Evolutionary conservation across 2,329 filamentous ascomycete species (phyloP).

Genomic region (Botrytis paeoniae): DNA sequence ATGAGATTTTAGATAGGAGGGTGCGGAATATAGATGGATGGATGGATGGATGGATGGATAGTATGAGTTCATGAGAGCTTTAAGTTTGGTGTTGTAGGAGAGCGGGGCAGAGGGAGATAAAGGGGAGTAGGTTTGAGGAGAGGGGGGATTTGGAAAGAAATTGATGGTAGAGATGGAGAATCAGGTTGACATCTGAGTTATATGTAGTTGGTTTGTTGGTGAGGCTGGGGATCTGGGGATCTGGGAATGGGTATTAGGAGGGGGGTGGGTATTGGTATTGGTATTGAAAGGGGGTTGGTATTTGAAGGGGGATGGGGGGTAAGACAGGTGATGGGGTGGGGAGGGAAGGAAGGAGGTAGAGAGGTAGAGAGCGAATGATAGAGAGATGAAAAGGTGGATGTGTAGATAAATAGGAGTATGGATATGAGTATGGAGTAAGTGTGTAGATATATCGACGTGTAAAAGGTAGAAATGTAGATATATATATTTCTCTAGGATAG

Average conservation of each 20-base stretch:
- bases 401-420: not conserved
- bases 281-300: too few species aligned
- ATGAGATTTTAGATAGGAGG: not conserved
- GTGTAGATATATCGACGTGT: not conserved
- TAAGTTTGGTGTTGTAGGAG: not conserved
- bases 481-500: too few species aligned
- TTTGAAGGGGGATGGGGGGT: too few species aligned
- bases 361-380: too few species aligned
- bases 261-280: not conserved
- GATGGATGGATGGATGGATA: not conserved
- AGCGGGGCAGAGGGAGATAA: too few species aligned
- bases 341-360: too few species aligned
- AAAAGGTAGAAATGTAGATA: too few species aligned
- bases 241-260: too few species aligned
- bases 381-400: not conserved
- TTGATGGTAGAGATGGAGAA: not conserved
- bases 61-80: not conserved
- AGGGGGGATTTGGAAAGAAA: not conserved
- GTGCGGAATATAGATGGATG: not conserved
- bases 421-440: too few species aligned
- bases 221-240: too few species aligned
- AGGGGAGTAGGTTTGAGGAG: not conserved
- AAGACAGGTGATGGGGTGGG: too few species aligned
- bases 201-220: not conserved
- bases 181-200: not conserved